Conservation (phyloP, 176 grass and related monocot species). For the Puya raimondii region DNA sequence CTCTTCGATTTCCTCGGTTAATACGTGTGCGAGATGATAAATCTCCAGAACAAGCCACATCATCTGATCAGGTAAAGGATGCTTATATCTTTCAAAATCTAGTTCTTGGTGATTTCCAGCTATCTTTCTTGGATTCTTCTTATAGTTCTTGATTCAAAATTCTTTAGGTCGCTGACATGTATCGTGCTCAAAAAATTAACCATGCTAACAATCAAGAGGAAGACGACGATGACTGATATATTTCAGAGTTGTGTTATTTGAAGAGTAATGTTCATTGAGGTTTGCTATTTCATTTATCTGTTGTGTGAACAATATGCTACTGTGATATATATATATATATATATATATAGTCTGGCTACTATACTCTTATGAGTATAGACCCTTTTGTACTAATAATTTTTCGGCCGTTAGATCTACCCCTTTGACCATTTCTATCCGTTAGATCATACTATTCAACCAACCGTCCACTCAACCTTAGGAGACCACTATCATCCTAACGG, state of each 20-base stretch:
- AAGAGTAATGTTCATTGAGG: neutral
- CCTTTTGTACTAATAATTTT: too few species aligned
- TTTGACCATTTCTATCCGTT: too few species aligned
- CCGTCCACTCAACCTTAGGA: too few species aligned
- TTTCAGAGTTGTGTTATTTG: neutral
- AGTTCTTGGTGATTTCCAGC: neutral
- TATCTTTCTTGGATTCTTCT: constrained; percentile 16
- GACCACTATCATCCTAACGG: too few species aligned
- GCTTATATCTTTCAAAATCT: neutral
- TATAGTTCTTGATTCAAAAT: constrained; percentile 12
- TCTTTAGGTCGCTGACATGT: constrained; percentile 81
- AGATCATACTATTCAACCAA: too few species aligned
- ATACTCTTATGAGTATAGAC: too few species aligned
- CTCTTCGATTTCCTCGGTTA: constrained; percentile 86
- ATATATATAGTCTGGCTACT: too few species aligned
- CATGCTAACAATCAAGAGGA: constrained; percentile 64
- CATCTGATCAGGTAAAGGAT: constrained; percentile 64
- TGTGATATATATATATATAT: too few species aligned
- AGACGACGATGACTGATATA: constrained; percentile 77
- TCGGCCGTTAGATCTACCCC: too few species aligned
- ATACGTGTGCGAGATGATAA: constrained; percentile 84
- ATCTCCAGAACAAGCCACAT: constrained; percentile 74
- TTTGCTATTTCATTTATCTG: neutral
- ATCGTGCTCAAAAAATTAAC: constrained; percentile 85
- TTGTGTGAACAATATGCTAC: neutral